Conservation (phyloP, 257 asterid species). For the Ligustrum vulgare region DNA sequence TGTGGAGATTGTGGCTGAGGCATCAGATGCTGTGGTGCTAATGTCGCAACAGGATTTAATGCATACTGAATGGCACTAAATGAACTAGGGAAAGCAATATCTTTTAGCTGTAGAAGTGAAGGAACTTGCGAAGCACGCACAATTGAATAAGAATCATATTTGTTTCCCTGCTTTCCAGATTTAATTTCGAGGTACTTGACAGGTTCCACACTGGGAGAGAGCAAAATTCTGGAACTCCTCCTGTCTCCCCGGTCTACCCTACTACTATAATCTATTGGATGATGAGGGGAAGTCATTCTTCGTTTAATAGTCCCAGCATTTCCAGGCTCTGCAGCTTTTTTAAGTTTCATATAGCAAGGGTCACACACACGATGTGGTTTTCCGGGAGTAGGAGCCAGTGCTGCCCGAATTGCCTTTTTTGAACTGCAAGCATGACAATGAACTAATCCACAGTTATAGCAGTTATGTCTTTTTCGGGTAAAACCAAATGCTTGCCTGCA, state of each 20-base stretch:
- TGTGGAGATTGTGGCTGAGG: conserved; percentile 42
- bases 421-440: conserved; percentile 95
- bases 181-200: conserved; percentile 80
- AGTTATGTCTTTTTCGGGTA: conserved; percentile 79
- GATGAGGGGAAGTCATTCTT: conserved; percentile 45
- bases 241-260: conserved; percentile 48
- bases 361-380: conserved; percentile 97
- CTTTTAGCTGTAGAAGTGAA: conserved; percentile 75
- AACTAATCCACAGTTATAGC: conserved; percentile 86
- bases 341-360: conserved; percentile 64
- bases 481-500: conserved; percentile 90
- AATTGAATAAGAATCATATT: conserved; percentile 47
- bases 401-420: conserved; percentile 79
- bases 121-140: conserved; percentile 96
- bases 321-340: conserved; percentile 62
- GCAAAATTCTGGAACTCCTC: conserved; percentile 55
- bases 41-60: conserved; percentile 56
- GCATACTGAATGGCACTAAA: conserved; percentile 87
- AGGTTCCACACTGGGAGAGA: conserved; percentile 74
- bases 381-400: conserved; percentile 91
- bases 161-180: conserved; percentile 46
- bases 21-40: conserved; percentile 37
- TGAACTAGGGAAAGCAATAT: conserved; percentile 88
- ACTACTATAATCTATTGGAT: conserved; percentile 40
- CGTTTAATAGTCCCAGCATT: conserved; percentile 35